phyloP scores from a whole-genome alignment of 2,329 filamentous ascomycete genomes.

The Cordyceps javanica region DNA sequence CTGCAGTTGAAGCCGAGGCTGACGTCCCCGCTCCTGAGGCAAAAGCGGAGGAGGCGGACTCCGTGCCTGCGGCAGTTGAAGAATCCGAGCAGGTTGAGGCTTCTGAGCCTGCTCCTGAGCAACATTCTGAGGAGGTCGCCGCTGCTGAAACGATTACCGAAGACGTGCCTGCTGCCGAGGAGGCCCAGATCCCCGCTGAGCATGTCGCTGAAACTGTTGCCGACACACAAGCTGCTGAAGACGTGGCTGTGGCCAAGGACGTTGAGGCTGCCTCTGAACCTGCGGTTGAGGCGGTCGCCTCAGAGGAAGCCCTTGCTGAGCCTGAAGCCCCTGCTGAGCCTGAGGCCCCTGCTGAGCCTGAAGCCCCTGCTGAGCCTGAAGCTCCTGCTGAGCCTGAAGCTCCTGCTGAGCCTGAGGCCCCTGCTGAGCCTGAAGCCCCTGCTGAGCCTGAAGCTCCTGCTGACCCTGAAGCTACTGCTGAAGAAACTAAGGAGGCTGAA shows the following conservation, averaged over 20 bases:
- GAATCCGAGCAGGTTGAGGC: not conserved
- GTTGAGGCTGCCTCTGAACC: slow-evolving; percentile 13
- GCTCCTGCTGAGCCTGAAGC: not conserved
- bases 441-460: not conserved
- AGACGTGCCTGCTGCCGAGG: not conserved
- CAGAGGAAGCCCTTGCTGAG: not conserved
- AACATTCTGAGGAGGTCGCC: not conserved
- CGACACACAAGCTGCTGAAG: not conserved
- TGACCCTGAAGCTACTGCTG: slow-evolving; percentile 5
- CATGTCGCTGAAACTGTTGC: not conserved
- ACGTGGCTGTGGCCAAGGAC: slow-evolving; percentile 14
- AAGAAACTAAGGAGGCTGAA: not conserved
- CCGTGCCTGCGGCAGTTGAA: not conserved
- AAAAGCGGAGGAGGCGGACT: not conserved
- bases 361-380: not conserved
- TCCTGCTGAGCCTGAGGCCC: not conserved
- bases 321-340: not conserved
- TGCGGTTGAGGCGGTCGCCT: not conserved
- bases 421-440: not conserved
- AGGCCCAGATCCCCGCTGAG: not conserved
- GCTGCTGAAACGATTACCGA: not conserved
- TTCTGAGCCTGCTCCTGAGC: not conserved
- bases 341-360: not conserved
- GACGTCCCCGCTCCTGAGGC: slow-evolving; percentile 3
- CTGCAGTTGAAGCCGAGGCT: not conserved